Base-by-base conservation (phyloP, 2,329 filamentous ascomycete genomes). In the Aureobasidium uvarum region DNA sequence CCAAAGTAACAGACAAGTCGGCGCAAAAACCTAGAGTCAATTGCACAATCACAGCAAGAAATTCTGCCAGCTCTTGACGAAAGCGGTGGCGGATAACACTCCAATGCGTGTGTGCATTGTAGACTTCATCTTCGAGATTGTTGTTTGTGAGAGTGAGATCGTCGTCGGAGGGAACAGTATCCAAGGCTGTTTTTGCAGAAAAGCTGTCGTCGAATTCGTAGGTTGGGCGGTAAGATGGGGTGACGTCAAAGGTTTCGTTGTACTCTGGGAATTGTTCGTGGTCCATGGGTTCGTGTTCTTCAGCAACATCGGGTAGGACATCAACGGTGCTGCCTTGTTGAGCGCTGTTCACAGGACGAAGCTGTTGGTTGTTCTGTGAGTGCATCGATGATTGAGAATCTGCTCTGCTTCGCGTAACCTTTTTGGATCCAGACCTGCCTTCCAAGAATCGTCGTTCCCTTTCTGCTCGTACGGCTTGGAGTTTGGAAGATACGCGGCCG, bases 71-170 rank as follows among this genome's bases (percentile, higher is more conserved):
- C 8, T 25, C 31, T 39, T 62, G 41, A 16, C 56, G 55, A 20
- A 52, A 62, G 25, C 58, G 64, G n/a, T 58, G 48, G 7, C 64
- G 55, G 14, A 62, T 14, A 14, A 62, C 55, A 5, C 43, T 46
- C 64, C 64, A 66, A 18, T 54, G 56, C 0, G 55, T 66, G 18
- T 62, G 64, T 1, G 48, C 46, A n/a, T 66, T 62, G 50, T 66
- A 52, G 28, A 66, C 39, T 18, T 66, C 64, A 1, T 62, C 56
- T 48, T 66, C 64, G 16, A 33, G 54, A 5, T 62, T 31, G 25
- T 52, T 28, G 25, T 33, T 62, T 16, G 25, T 51, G 3, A 62
- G 28, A 1, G 55, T 54, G 28, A 58, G n/a, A 4, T 58, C 52
- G 16, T 58, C 63, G 20, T 66, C 64, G 5, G 33, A 11, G 28